Evolutionary conservation across 768 basidiomycete genomes (phyloP), one percentile per base, ranked within the genome.

Genomic region (Leccinum subgranulosum): DNA sequence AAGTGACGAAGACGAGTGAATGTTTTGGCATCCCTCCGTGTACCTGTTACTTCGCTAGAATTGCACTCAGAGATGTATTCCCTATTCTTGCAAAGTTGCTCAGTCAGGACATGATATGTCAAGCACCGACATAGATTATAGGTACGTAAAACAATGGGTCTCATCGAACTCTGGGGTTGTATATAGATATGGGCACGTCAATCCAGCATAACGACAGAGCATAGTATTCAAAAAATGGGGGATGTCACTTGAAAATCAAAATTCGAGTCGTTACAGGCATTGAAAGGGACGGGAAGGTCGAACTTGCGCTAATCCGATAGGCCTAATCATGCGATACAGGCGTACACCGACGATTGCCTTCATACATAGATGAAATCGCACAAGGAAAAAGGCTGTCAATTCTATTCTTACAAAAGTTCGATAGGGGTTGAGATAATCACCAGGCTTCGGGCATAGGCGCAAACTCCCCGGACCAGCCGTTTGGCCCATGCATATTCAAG

Each of bases 371-470:
- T 46, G 56, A 53, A 46, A 57, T 62, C 45, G 56, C 60, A 62
- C 54, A 59, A 55, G 53, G n/a, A 51, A 69, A 60, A 59, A 57
- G 27, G 47, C 29, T 50, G 65, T 66, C 69, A 64, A 70, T 53
- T 54, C 61, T 62, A 62, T 54, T 58, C 63, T 53, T 68, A 69
- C 56, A 58, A 52, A 54, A 46, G 28, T 55, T 28, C 27, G 53
- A 34, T 51, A n/a, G 53, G 52, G 56, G 50, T 57, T 59, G 62
- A 36, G 47, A 59, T 59, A 64, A 64, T 88, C 75, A 92, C 89
- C 91, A 91, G 43, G 91, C 90, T 73, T 91, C 90, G 15, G 90
- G 89, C 83, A 87, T 86, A 45, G 85, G 78, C 8, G 82, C 77
- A 66, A 89, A 87, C 66, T 90, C 88, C 51, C 84, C 84, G 19